Conservation (phyloP, 108 stramenopile species). For the Nitzschia palea region DNA sequence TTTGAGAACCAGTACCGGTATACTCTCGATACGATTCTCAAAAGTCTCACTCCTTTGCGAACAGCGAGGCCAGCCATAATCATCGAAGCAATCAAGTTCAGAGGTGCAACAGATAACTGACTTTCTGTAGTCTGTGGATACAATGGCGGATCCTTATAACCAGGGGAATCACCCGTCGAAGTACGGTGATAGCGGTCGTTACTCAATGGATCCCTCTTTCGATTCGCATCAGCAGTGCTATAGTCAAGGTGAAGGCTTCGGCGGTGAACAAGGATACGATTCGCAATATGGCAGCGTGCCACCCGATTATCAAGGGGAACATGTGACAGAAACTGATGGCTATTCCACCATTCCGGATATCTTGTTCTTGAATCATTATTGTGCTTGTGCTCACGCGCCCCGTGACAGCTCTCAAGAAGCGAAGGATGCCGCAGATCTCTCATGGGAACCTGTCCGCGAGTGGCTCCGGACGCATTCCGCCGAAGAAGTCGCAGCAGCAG, state of each 20-base stretch:
- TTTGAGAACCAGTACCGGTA: too few species aligned
- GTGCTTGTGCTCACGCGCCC: constrained; percentile 25
- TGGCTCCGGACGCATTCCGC: constrained; percentile 55
- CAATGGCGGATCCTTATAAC: neutral
- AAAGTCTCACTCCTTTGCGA: too few species aligned
- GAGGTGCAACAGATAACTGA: too few species aligned
- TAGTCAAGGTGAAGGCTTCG: neutral
- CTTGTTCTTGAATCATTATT: constrained; percentile 22
- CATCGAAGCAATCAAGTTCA: too few species aligned
- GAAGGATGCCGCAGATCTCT: constrained; percentile 24
- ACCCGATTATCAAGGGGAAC: neutral
- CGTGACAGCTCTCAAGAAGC: constrained; percentile 31
- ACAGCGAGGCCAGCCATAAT: too few species aligned
- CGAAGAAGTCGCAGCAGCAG: constrained; percentile 52
- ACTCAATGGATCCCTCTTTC: neutral
- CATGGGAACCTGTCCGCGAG: constrained; percentile 59
- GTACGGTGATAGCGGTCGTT: neutral
- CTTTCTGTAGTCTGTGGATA: too few species aligned
- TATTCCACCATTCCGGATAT: constrained; percentile 23
- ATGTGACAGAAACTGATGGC: neutral
- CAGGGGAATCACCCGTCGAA: neutral
- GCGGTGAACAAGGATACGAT: neutral
- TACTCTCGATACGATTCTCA: too few species aligned
- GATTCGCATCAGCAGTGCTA: neutral
- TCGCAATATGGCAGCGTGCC: neutral